These are phyloP conservation scores for Sungouiozyma intestinalis DNA, from an alignment of 805 yeast species.

Conservation along the genomic window DNA sequence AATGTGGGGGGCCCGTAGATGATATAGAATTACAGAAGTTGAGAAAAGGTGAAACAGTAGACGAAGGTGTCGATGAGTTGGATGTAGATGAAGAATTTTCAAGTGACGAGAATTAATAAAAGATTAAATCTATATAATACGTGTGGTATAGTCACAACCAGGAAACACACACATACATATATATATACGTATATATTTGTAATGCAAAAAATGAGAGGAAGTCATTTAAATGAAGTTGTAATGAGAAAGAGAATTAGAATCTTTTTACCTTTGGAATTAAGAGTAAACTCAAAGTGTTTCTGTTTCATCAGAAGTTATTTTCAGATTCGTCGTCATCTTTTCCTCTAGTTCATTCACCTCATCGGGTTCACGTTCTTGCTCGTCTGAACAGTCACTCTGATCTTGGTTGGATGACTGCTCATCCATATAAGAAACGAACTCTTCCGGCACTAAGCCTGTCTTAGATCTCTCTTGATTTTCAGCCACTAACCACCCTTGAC, in stretches of 20 bases:
- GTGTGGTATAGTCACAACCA: too few species aligned
- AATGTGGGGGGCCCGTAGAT: constrained; percentile 53
- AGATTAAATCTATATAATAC: too few species aligned
- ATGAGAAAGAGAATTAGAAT: constrained; percentile 4
- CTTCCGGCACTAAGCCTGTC: constrained; percentile 92
- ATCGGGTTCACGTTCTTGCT: constrained; percentile 2
- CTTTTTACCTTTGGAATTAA: too few species aligned
- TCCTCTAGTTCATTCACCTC: constrained; percentile 14
- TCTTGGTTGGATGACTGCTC: background rate
- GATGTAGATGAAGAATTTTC: constrained; percentile 11
- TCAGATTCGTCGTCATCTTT: constrained; percentile 5
- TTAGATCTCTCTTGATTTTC: constrained; percentile 33
- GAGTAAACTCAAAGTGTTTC: background rate
- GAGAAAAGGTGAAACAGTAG: constrained; percentile 31
- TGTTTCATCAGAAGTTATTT: background rate
- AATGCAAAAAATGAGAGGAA: background rate
- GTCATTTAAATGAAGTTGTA: constrained; percentile 4
- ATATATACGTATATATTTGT: constrained; percentile 6
- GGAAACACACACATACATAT: background rate
- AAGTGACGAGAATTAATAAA: constrained; percentile 3
- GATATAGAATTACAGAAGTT: constrained; percentile 27
- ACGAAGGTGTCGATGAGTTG: constrained; percentile 27
- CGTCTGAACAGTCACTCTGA: background rate
- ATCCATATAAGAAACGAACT: constrained; percentile 56
- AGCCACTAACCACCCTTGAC: constrained; percentile 98